Conservation (phyloP, 768 basidiomycete genomes). For the Xanthoconium stramineum region DNA sequence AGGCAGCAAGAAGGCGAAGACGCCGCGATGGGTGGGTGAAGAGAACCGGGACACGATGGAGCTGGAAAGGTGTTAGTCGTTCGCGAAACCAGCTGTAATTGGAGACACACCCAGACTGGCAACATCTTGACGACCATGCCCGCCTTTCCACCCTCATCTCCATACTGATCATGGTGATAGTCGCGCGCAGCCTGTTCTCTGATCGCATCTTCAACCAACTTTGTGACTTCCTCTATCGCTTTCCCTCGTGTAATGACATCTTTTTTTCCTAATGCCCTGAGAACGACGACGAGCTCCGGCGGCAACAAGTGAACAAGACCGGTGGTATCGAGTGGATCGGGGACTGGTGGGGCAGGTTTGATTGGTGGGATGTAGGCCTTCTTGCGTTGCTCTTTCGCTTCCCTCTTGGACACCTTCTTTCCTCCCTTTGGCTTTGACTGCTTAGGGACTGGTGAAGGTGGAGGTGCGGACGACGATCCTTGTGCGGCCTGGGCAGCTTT, state of each 20-base stretch:
- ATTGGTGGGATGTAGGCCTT: slow-evolving; percentile 88
- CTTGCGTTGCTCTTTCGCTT: slow-evolving; percentile 67
- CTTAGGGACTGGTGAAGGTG: slow-evolving; percentile 37
- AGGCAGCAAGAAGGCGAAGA: slow-evolving; percentile 58
- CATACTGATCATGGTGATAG: slow-evolving; percentile 6
- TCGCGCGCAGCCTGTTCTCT: slow-evolving; percentile 41
- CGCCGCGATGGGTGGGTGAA: slow-evolving; percentile 79
- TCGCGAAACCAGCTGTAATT: neutral
- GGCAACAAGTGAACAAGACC: slow-evolving; percentile 74
- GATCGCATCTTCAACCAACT: slow-evolving; percentile 59
- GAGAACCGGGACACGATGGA: slow-evolving; percentile 83
- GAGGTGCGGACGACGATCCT: slow-evolving; percentile 16
- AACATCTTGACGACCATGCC: slow-evolving; percentile 54
- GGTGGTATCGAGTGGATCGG: slow-evolving; percentile 83
- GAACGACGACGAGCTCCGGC: slow-evolving; percentile 77
- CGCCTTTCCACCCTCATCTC: slow-evolving; percentile 17
- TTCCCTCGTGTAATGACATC: slow-evolving; percentile 79
- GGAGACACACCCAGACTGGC: slow-evolving; percentile 82
- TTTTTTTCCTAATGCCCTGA: slow-evolving; percentile 85
- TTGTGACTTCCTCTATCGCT: slow-evolving; percentile 79
- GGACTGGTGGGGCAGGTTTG: slow-evolving; percentile 68
- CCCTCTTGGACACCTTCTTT: slow-evolving; percentile 38
- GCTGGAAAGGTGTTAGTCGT: slow-evolving; percentile 38
- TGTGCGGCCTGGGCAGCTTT: slow-evolving; percentile 46
- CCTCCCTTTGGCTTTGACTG: slow-evolving; percentile 49